These are phyloP conservation scores for Auxenochlorella pyrenoidosa DNA, from an alignment of 139 green algal genomes.

Conservation along the genomic window DNA sequence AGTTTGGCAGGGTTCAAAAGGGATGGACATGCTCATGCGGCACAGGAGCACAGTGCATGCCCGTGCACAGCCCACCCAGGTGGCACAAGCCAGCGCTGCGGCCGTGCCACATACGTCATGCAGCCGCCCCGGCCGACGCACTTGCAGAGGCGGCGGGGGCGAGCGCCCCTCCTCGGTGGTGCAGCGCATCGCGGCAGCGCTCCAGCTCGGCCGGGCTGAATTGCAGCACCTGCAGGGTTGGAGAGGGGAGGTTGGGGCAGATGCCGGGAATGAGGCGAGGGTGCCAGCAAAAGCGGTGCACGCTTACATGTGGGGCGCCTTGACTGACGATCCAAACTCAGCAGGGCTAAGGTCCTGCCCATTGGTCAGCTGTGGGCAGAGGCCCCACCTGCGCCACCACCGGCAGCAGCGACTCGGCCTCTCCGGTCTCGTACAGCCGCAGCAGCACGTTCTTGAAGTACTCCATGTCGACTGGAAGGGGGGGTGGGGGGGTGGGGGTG, in stretches of 20 bases:
- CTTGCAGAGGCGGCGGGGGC: background rate
- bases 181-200: conserved; percentile 51
- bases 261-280: no score
- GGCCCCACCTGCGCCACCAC: conserved; percentile 52
- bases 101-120: background rate
- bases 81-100: no score
- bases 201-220: conserved; percentile 60
- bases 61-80: no score
- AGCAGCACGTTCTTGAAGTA: conserved; percentile 73
- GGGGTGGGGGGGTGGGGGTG: background rate
- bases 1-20: no score
- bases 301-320: background rate
- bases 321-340: no score
- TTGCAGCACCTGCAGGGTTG: conserved; percentile 43
- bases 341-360: no score
- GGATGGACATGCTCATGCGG: no score
- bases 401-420: conserved; percentile 57
- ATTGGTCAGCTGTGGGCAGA: no score
- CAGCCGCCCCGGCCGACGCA: background rate
- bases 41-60: no score
- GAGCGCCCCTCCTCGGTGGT: background rate
- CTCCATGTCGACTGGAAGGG: conserved; percentile 54
- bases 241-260: no score
- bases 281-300: no score
- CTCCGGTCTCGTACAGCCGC: conserved; percentile 68